phyloP scores from a whole-genome alignment of 495 filamentous ascomycete genomes.

The Pyrenula aspistea region DNA sequence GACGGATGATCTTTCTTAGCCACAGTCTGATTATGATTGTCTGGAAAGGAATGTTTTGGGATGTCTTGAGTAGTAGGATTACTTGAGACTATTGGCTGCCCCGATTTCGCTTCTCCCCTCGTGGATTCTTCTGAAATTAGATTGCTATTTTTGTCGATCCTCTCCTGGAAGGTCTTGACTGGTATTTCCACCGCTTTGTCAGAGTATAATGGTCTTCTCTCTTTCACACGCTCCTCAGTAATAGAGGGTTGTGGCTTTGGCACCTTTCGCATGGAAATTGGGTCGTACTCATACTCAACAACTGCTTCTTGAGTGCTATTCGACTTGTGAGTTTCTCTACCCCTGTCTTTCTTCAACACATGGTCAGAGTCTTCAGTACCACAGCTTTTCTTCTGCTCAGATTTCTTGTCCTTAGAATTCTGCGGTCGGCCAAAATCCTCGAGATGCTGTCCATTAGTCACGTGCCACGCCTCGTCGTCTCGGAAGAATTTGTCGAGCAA shows the following conservation, averaged over 20 bases:
- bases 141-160: background rate
- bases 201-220: constrained; percentile 2
- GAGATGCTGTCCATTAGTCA: background rate
- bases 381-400: background rate
- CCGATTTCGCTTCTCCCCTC: background rate
- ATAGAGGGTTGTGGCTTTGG: constrained; percentile 9
- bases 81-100: background rate
- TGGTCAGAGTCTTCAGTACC: background rate
- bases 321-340: background rate
- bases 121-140: background rate
- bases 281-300: constrained; percentile 39
- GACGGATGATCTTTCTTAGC: background rate
- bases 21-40: background rate
- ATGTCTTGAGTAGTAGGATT: background rate
- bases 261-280: constrained; percentile 51
- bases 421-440: background rate
- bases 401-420: background rate
- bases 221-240: background rate
- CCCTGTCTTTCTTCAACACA: background rate
- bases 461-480: background rate
- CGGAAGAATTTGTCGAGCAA: background rate
- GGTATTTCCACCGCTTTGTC: constrained; percentile 14
- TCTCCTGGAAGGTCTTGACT: constrained; percentile 17
- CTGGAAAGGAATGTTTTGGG: background rate
- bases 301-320: background rate